A percentile compares a stretch with the other conserved stretches of the same genome.
Evolutionary conservation across 1,284 basidiomycete genomes (phyloP).

Genomic region (Cryptococcus sp.): DNA sequence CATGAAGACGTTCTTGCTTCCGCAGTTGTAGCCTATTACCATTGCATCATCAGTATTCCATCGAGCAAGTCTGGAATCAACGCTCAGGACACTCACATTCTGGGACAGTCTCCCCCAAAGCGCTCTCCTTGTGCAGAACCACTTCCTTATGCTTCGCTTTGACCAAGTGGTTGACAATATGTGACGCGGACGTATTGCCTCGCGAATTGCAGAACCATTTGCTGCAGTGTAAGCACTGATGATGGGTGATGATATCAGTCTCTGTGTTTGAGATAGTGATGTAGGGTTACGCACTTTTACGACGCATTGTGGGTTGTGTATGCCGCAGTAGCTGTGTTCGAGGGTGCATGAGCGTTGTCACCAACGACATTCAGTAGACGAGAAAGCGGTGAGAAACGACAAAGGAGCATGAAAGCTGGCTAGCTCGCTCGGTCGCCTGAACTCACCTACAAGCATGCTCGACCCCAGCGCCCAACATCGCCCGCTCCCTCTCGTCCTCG

Average conservation of each 20-base stretch:
- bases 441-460: slow-evolving; percentile 93
- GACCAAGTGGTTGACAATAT: slow-evolving; percentile 98
- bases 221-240: slow-evolving; percentile 78
- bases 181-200: slow-evolving; percentile 94
- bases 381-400: neutral
- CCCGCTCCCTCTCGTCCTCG: slow-evolving; percentile 76
- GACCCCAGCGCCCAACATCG: slow-evolving; percentile 76
- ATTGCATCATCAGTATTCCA: slow-evolving; percentile 9
- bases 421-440: neutral
- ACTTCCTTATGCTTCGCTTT: slow-evolving; percentile 99
- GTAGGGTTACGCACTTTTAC: slow-evolving; percentile 64
- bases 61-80: neutral
- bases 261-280: neutral
- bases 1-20: slow-evolving; percentile 99
- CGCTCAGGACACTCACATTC: slow-evolving; percentile 63
- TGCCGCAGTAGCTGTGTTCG: slow-evolving; percentile 85
- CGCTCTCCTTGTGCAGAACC: slow-evolving; percentile 89
- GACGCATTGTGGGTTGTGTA: slow-evolving; percentile 94
- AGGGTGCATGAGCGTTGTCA: neutral
- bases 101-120: slow-evolving; percentile 93
- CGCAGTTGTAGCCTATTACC: slow-evolving; percentile 80
- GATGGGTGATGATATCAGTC: neutral
- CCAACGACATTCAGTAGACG: neutral
- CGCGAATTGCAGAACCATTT: slow-evolving; percentile 99
- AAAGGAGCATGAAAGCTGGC: neutral